A percentile compares a stretch with the other conserved stretches of the same genome.
Evolutionary conservation across 2,329 filamentous ascomycete genomes (phyloP).

Genomic region (Clonostachys solani): DNA sequence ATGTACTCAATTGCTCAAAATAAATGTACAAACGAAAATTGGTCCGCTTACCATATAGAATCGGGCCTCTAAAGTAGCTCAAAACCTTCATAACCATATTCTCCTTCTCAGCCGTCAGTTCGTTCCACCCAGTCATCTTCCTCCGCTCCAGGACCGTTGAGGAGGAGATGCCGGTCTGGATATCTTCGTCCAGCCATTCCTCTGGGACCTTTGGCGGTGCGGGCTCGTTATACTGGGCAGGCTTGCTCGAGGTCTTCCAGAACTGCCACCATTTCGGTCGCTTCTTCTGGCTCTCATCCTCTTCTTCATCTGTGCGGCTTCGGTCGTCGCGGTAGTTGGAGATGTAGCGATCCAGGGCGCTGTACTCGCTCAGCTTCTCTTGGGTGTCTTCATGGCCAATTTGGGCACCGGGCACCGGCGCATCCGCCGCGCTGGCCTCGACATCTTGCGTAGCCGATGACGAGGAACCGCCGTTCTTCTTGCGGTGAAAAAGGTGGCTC

Average conservation of each 20-base stretch:
- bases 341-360: slow-evolving; percentile 21
- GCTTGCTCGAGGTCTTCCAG: slow-evolving; percentile 15
- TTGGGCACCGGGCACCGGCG: too few species aligned
- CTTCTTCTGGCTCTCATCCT: slow-evolving; percentile 10
- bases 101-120: slow-evolving; percentile 69
- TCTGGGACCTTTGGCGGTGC: slow-evolving; percentile 15
- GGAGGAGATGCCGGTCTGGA: slow-evolving; percentile 56
- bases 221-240: slow-evolving; percentile 4
- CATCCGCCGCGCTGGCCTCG: too few species aligned
- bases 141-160: slow-evolving; percentile 59
- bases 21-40: neutral
- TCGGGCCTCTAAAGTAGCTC: slow-evolving; percentile 70
- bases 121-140: slow-evolving; percentile 66
- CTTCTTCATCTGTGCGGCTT: slow-evolving; percentile 19
- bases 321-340: slow-evolving; percentile 31
- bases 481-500: too few species aligned
- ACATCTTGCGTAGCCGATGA: too few species aligned
- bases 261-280: slow-evolving; percentile 28
- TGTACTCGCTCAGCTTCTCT: slow-evolving; percentile 10
- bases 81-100: slow-evolving; percentile 73
- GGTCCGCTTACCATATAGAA: slow-evolving; percentile 65
- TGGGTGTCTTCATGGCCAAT: too few species aligned
- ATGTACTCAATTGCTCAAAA: neutral
- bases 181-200: slow-evolving; percentile 62
- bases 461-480: too few species aligned